A percentile compares a stretch with the other conserved stretches of the same genome.
phyloP scores from a whole-genome alignment of 805 yeast species.

The Danielia oregonensis region DNA sequence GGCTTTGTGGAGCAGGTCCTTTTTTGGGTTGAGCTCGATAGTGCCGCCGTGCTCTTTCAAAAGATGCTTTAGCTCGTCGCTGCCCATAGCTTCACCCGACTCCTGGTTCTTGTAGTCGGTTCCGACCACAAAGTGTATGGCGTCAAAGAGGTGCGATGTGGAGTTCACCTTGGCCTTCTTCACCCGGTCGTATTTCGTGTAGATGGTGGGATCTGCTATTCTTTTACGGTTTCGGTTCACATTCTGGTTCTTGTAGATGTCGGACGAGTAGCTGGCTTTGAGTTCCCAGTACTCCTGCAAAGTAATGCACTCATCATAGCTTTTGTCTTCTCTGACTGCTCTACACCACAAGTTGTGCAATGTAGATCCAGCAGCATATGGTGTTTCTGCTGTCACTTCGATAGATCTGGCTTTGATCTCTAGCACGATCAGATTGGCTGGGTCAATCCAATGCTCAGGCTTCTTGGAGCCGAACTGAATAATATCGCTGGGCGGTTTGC shows the following conservation, averaged over 20 bases:
- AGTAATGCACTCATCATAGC: constrained; percentile 51
- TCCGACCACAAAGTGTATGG: constrained; percentile 47
- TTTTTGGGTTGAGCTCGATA: constrained; percentile 21
- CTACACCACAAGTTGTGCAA: constrained; percentile 75
- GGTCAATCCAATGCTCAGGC: constrained; percentile 79
- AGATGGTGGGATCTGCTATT: constrained; percentile 14
- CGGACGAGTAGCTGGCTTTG: constrained; percentile 24
- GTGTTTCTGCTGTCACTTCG: constrained; percentile 39
- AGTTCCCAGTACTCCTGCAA: constrained; percentile 48
- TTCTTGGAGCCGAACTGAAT: constrained; percentile 54
- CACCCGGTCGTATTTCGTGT: constrained; percentile 13
- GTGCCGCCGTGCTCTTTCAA: constrained; percentile 51
- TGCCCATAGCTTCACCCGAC: constrained; percentile 21
- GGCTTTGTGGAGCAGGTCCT: constrained; percentile 9
- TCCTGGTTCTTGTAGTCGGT: constrained; percentile 41
- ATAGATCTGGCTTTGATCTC: constrained; percentile 82
- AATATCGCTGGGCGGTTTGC: constrained; percentile 29
- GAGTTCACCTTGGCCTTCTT: constrained; percentile 9
- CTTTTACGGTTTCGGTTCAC: constrained; percentile 24
- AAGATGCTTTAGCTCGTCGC: constrained; percentile 30
- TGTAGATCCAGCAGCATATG: constrained; percentile 65
- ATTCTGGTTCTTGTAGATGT: constrained; percentile 24
- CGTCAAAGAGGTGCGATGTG: constrained; percentile 38
- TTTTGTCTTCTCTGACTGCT: constrained; percentile 64
- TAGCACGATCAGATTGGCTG: constrained; percentile 69